A percentile compares a stretch with the other conserved stretches of the same genome.
These are phyloP conservation scores for Penicillium macrosclerotiorum DNA, from an alignment of 495 filamentous ascomycete genomes.

Conservation along the genomic window DNA sequence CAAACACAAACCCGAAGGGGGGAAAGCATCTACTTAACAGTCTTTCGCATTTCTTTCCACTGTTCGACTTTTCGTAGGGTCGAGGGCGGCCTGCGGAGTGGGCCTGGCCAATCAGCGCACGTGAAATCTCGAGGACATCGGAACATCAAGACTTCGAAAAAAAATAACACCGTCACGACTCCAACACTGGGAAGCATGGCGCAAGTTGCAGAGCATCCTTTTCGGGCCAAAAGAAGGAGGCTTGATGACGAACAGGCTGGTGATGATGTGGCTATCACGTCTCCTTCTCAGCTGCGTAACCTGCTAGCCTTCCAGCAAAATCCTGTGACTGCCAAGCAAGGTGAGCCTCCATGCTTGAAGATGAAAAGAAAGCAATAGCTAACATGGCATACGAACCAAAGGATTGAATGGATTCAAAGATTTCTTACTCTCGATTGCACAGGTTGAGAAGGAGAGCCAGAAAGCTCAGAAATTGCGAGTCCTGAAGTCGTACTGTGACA, in stretches of 20 bases:
- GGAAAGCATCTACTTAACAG: no score
- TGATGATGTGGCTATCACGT: slow-evolving; percentile 48
- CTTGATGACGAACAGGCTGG: slow-evolving; percentile 33
- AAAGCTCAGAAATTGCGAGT: slow-evolving; percentile 55
- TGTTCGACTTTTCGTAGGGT: not conserved
- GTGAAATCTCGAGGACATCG: slow-evolving; percentile 27
- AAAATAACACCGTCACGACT: slow-evolving; percentile 19
- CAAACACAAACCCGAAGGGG: no score
- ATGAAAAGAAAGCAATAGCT: no score
- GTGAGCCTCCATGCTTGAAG: slow-evolving; percentile 41
- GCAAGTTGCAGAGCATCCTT: slow-evolving; percentile 26
- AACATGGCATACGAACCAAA: no score
- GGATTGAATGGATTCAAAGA: no score
- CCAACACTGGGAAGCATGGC: slow-evolving; percentile 18
- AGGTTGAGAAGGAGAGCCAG: slow-evolving; percentile 45
- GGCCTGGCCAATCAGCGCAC: slow-evolving; percentile 17
- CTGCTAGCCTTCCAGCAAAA: slow-evolving; percentile 69
- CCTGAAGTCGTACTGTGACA: slow-evolving; percentile 70
- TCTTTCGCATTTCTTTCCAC: not conserved
- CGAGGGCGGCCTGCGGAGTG: slow-evolving; percentile 9
- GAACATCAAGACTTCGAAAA: slow-evolving; percentile 19
- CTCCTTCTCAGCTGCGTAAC: slow-evolving; percentile 57
- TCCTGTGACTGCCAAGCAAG: slow-evolving; percentile 56
- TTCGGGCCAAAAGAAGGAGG: slow-evolving; percentile 43
- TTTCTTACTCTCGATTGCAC: slow-evolving; percentile 65